Conservation (phyloP, 805 yeast genomes). For the Metschnikowia borealis region DNA sequence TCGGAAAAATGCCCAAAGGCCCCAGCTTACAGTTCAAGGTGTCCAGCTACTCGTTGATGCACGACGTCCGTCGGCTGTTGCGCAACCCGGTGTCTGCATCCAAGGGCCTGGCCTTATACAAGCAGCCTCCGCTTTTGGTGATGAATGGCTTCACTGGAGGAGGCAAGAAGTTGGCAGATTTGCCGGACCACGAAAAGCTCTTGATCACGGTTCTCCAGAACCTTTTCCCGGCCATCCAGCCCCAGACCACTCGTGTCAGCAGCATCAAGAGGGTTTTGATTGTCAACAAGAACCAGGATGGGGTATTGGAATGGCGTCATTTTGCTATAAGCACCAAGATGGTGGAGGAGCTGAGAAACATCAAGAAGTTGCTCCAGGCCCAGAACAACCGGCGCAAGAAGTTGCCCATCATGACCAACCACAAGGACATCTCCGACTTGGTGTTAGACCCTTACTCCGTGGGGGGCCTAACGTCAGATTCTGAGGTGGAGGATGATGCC, state of each 20-base stretch:
- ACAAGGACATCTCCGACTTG: constrained; percentile 76
- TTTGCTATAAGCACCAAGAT: constrained; percentile 82
- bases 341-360: constrained; percentile 70
- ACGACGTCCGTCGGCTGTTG: constrained; percentile 69
- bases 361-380: constrained; percentile 64
- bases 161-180: constrained; percentile 50
- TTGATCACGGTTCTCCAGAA: constrained; percentile 89
- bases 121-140: constrained; percentile 84
- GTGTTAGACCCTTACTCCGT: constrained; percentile 79
- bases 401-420: constrained; percentile 65
- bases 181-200: constrained; percentile 71
- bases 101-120: constrained; percentile 57
- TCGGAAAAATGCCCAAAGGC: constrained; percentile 88
- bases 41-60: constrained; percentile 69
- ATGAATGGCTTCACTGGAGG: constrained; percentile 73
- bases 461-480: constrained; percentile 81
- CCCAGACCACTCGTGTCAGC: constrained; percentile 69
- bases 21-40: constrained; percentile 87
- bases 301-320: constrained; percentile 80
- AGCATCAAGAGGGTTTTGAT: constrained; percentile 81
- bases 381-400: constrained; percentile 56
- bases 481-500: constrained; percentile 91
- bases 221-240: constrained; percentile 92
- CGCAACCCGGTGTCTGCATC: constrained; percentile 76
- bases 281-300: constrained; percentile 72